A percentile compares a stretch with the other conserved stretches of the same genome.
phyloP scores from a whole-genome alignment of 1,284 basidiomycete species.

The Malassezia caprae region DNA sequence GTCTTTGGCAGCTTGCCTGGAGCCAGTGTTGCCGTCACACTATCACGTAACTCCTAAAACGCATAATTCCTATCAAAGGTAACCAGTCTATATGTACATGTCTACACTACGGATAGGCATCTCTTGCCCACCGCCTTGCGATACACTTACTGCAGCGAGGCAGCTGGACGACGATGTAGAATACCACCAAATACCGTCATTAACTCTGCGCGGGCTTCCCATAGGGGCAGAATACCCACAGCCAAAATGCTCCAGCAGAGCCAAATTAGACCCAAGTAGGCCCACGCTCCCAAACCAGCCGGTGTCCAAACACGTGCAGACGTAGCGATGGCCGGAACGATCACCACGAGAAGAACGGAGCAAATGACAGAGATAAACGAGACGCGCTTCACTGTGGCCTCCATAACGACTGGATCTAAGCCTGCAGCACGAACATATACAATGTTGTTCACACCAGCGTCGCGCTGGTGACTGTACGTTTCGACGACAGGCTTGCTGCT shows the following conservation, averaged over 20 bases:
- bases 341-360: conserved; percentile 27
- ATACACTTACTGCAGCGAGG: neutral
- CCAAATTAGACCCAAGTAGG: conserved; percentile 62
- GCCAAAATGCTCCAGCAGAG: conserved; percentile 58
- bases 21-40: neutral
- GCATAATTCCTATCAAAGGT: neutral
- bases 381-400: conserved; percentile 19
- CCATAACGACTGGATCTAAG: conserved; percentile 27
- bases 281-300: conserved; percentile 37
- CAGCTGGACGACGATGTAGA: neutral
- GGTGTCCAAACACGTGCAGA: conserved; percentile 28
- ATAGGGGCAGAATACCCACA: conserved; percentile 73
- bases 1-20: neutral
- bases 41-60: neutral
- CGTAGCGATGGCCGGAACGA: conserved; percentile 34
- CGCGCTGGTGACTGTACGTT: neutral
- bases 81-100: neutral
- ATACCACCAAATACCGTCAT: neutral
- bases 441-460: conserved; percentile 12
- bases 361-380: conserved; percentile 23
- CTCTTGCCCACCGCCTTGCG: neutral
- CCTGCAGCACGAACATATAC: conserved; percentile 21
- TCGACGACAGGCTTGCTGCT: conserved; percentile 11
- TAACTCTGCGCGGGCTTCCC: conserved; percentile 58
- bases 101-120: neutral